Conservation (phyloP, 176 grass and related monocot genomes). For the Musa beccarii region DNA sequence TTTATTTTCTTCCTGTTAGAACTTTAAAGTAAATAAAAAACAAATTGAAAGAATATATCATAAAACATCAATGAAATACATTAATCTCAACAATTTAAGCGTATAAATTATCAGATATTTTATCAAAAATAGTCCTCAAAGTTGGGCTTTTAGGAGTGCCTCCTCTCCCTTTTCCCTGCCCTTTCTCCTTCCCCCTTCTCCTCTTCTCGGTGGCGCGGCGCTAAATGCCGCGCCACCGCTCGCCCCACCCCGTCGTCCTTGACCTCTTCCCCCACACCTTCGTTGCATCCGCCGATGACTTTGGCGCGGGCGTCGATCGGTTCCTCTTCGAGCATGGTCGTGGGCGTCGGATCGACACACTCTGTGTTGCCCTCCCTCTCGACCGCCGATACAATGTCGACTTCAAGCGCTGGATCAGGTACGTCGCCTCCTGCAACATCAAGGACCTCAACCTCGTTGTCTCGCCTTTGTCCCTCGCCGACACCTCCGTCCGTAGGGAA, state of each 20-base stretch:
- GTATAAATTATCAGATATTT: too few relatives aligned
- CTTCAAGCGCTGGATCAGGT: slow-evolving; percentile 32
- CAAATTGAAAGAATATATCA: too few relatives aligned
- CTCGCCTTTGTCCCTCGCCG: not conserved
- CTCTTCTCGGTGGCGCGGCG: slow-evolving; percentile 1
- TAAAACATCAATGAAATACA: too few relatives aligned
- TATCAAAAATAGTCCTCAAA: too few relatives aligned
- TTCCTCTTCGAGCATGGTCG: slow-evolving; percentile 24
- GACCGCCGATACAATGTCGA: slow-evolving; percentile 31
- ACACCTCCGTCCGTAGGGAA: not conserved
- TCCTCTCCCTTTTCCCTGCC: too few relatives aligned
- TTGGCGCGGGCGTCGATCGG: not conserved
- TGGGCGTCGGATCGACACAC: slow-evolving; percentile 33
- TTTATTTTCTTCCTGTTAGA: too few relatives aligned
- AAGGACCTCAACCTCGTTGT: slow-evolving; percentile 33
- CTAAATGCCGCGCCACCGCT: slow-evolving; percentile 24
- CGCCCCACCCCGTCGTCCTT: slow-evolving; percentile 16
- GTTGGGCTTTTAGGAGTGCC: too few relatives aligned
- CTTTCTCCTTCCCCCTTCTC: too few relatives aligned
- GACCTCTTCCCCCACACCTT: not conserved
- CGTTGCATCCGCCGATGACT: not conserved
- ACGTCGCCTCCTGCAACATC: slow-evolving; percentile 38
- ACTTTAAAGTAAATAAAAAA: too few relatives aligned
- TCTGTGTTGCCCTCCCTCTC: slow-evolving; percentile 37
- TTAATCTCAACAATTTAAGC: too few relatives aligned